Evolutionary conservation across 1,284 basidiomycete genomes (phyloP), one percentile per base, ranked within the genome.

Genomic region (Ceratobasidium papillatum): DNA sequence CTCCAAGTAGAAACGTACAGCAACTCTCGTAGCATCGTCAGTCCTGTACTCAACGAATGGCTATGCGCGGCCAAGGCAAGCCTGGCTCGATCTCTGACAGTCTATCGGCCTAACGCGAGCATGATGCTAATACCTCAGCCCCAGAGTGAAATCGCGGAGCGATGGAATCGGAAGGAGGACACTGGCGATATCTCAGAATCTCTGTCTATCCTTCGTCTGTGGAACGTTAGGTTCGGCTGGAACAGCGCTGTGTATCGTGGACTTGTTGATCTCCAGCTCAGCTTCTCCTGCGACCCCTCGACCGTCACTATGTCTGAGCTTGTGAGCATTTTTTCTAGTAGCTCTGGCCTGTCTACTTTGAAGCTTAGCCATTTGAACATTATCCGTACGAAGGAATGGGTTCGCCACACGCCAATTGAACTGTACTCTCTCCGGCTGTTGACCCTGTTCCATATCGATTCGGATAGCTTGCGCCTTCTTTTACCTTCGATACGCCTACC

Each of bases 191-290:
- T 47, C 8, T 7, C 47, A 7, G 36, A 7, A 5, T 12, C 9
- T 27, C 25, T 63, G 14, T 25, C 19, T 5, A 47, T n/a, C 3
- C 61, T 63, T 7, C 38, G 17, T 8, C 43, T 63, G 9, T 41
- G 47, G 22, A 45, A 63, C 22, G 25, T n/a, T 17, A 19, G n/a
- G 25, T 47, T 63, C 41, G 27, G 25, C 8, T 45, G 38, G 61
- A 25, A 43, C 22, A 63, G 61, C 61, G 30, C 9, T 1, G 41
- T 41, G 11, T 63, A 63, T 30, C 43, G 25, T 25, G 30, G 30
- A 3, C 61, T 63, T 8, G 43, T 63, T 32, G 61, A 63, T 14
- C 61, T 63, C 25, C 61, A 47, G 25, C 22, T 58, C 3, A 58
- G 54, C 54, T 58, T 3, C 14, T 34, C 19, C 17, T 34, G 54